These are phyloP conservation scores for Xylaria flabelliformis DNA, from an alignment of 495 filamentous ascomycete species.

Conservation along the genomic window DNA sequence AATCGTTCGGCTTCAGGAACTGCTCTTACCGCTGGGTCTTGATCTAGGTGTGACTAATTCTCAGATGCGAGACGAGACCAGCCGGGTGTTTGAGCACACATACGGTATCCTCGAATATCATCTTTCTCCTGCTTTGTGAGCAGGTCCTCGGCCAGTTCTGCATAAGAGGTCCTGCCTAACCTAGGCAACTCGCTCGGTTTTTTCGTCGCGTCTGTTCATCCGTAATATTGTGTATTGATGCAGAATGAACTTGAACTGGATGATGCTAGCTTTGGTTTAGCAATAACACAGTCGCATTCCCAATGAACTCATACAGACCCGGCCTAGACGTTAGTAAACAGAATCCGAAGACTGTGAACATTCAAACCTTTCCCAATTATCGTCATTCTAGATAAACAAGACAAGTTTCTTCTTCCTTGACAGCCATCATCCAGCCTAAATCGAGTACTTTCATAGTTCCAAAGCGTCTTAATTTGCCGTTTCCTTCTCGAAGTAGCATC, in stretches of 20 bases:
- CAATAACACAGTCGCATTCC: not conserved
- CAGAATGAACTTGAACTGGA: not conserved
- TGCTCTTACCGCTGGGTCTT: constrained; percentile 46
- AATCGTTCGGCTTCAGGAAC: constrained; percentile 37
- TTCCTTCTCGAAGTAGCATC: not conserved
- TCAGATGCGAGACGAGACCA: not conserved
- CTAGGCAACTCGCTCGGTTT: not conserved
- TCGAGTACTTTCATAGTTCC: constrained; percentile 4
- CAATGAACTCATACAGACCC: not conserved
- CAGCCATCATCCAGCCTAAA: constrained; percentile 17
- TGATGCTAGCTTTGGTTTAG: not conserved
- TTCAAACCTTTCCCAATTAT: not conserved
- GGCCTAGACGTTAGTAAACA: no score
- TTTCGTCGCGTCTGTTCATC: not conserved
- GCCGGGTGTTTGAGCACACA: constrained; percentile 43
- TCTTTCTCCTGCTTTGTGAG: constrained; percentile 49
- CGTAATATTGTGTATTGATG: not conserved
- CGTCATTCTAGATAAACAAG: constrained; percentile 2
- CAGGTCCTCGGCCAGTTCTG: not conserved
- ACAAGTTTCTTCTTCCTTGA: not conserved
- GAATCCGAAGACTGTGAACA: no score
- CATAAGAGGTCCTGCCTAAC: not conserved
- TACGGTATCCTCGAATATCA: constrained; percentile 56
- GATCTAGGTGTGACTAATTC: constrained; percentile 28
- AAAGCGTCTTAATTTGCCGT: not conserved